A percentile compares a stretch with the other conserved stretches of the same genome.
These are phyloP conservation scores for Hypoxylon rickii DNA, from an alignment of 495 filamentous ascomycete species.

Conservation along the genomic window DNA sequence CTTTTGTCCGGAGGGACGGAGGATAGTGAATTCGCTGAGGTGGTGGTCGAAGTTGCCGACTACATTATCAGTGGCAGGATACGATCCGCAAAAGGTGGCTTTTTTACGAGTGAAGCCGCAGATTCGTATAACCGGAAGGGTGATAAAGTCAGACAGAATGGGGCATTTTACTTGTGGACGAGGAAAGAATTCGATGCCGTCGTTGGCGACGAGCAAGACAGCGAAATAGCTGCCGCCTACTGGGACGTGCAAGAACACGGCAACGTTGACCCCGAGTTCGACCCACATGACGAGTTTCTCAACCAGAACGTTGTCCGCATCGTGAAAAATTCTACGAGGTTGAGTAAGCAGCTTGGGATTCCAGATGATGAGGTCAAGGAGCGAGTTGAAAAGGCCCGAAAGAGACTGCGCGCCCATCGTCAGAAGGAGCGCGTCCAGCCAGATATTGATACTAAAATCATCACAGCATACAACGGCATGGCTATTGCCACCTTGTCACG, in stretches of 20 bases:
- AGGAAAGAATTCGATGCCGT: conserved; percentile 82
- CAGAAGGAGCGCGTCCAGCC: conserved; percentile 78
- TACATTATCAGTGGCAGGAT: conserved; percentile 78
- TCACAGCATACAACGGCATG: conserved; percentile 86
- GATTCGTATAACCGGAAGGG: conserved; percentile 78
- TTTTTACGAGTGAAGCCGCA: conserved; percentile 89
- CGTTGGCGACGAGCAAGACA: conserved; percentile 63
- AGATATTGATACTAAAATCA: conserved; percentile 88
- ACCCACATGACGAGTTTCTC: conserved; percentile 92
- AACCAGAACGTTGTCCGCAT: conserved; percentile 69
- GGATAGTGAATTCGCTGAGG: conserved; percentile 68
- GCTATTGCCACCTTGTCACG: conserved; percentile 83
- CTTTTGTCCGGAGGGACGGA: conserved; percentile 64
- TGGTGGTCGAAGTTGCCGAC: conserved; percentile 79
- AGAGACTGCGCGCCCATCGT: conserved; percentile 73
- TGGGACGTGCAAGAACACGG: conserved; percentile 87
- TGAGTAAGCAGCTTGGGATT: conserved; percentile 80
- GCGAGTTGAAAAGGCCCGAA: conserved; percentile 69
- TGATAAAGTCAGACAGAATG: conserved; percentile 87
- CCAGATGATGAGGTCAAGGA: conserved; percentile 70
- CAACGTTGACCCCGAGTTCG: conserved; percentile 82
- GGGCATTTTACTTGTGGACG: conserved; percentile 96
- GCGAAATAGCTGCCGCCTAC: conserved; percentile 77
- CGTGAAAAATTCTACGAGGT: conserved; percentile 57
- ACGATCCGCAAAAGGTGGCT: conserved; percentile 70